Base-by-base conservation (phyloP, 192 early-diverging fungal species). In the Gonapodya sp. region DNA sequence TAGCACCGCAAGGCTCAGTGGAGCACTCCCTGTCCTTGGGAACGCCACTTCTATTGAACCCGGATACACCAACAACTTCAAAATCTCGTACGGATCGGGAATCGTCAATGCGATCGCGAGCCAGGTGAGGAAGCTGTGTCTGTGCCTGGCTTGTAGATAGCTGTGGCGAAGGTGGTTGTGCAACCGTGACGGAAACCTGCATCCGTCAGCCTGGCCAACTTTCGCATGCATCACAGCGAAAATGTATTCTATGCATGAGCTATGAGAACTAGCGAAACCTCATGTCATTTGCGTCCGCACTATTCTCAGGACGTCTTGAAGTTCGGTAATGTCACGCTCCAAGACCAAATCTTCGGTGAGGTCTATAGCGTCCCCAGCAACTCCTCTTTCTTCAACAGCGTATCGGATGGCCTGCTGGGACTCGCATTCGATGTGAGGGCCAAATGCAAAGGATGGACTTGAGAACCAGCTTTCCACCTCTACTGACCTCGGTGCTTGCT, bases 81-180 rank as follows among this genome's bases (percentile, higher is more conserved):
- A 24, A 8, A 16, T 64, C 8, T 64, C 46, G 46, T 77, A 77
- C 31, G 75, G 75, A 8, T 77, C 75, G 75, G 75, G 75, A 2
- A 33, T 77, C 30, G 75, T 77, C 75, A 33, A 16, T 34, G 75
- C 75, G 18, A 77, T 77, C 31, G 75, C 75, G 75, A 18, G 34
- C 30, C 75, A 32, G 30, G 75, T 77, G 30, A 34, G 30, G 75
- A 18, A 16, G 75, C n/a, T n/a, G n/a, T n/a, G n/a, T n/a, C n/a
- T n/a, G n/a, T n/a, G n/a, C n/a, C n/a, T n/a, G n/a, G n/a, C n/a
- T n/a, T n/a, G n/a, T n/a, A n/a, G n/a, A n/a, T n/a, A n/a, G n/a
- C n/a, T n/a, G n/a, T n/a, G n/a, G n/a, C n/a, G n/a, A n/a, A n/a
- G n/a, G n/a, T n/a, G n/a, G n/a, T n/a, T n/a, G n/a, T n/a, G n/a